Evolutionary conservation across 768 basidiomycete genomes (phyloP), one percentile per base, ranked within the genome.

Genomic region (Grammothele lineata): DNA sequence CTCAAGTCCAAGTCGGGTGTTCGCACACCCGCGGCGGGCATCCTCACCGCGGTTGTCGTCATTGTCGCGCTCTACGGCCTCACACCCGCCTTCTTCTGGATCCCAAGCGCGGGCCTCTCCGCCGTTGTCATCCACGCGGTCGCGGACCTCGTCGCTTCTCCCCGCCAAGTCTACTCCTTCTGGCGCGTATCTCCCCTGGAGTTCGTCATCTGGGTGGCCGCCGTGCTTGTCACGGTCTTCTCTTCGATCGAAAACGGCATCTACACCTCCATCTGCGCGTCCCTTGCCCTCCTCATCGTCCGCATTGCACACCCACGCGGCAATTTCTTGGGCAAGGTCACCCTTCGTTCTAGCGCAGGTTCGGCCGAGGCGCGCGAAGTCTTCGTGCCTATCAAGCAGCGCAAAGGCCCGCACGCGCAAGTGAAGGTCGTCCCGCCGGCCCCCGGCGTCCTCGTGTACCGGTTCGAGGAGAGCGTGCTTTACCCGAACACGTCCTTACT

Each of bases 51-150:
- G 22, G 64, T 95, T 30, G 83, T 94, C 37, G 95, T 98, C 56
- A 76, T 98, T 47, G 85, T 97, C 48, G 92, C 96, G 0, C 70
- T 99, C 8, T 99, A 99, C 63, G 95, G 93, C 32, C 76, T 98
- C 34, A 95, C 95, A 0, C 80, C 82, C 19, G 92, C 92, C 30
- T 95, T 94, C 78, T 92, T 75, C 71, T 95, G 86, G 85, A 91
- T 90, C 49, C 89, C 88, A 26, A 80, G 57, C 19, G 86, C 87
- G 6, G 81, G 74, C 22, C 77, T 98, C n/a, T 85, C 91, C 10
- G 95, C 94, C 25, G 78, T 97, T 54, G 95, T 98, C 62, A 95
- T 97, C 55, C 92, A 95, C 61, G 91, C 91, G 32, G 91, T 94
- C 15, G 83, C 81, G 5, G 85, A 87, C 69, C 73, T 99, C 40